Base-by-base conservation (phyloP, 176 grass and related monocot species). In the Zea luxurians region DNA sequence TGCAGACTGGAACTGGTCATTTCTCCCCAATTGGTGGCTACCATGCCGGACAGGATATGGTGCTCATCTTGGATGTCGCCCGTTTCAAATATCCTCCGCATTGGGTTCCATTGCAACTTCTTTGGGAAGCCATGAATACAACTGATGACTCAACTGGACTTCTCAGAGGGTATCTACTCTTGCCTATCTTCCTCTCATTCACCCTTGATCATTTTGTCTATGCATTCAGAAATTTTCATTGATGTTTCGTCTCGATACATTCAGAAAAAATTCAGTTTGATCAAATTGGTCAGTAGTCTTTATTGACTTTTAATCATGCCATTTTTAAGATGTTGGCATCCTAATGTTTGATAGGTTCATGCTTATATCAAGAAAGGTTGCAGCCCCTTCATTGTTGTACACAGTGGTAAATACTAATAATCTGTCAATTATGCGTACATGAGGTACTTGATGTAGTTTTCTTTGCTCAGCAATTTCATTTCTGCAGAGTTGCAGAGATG, bases 71-170 rank as follows among this genome's bases (percentile, higher is more conserved):
- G 66, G 96, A 99, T 83, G 92, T 95, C 3, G 96, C 96, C 3
- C 96, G 96, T 48, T 99, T 99, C 74, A 99, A 99, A 45, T 99
- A 99, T 75, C 92, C 92, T 72, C 90, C 96, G 2, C 96, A 99
- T 44, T 99, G 96, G 96, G 96, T 95, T 54, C 92, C 92, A 47
- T 34, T 99, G 64, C n/a, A 71, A 60, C 88, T 95, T 50, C 92
- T 99, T 68, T 99, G 96, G 92, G 87, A 99, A 63, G 96, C 92
- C 38, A 95, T 99, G 84, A 87, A 94, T 87, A 93, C 90, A 16
- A 68, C 86, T 71, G 96, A 99, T 83, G 83, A 93, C 67, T 74
- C 90, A 75, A 99, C 96, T 76, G 87, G 89, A 7, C 83, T 81
- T 71, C 71, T 71, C 49, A 90, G 96, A 78, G 96, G 96, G 96